Evolutionary conservation across 2,329 filamentous ascomycete species (phyloP).

Genomic region (Aspergillus hortae): DNA sequence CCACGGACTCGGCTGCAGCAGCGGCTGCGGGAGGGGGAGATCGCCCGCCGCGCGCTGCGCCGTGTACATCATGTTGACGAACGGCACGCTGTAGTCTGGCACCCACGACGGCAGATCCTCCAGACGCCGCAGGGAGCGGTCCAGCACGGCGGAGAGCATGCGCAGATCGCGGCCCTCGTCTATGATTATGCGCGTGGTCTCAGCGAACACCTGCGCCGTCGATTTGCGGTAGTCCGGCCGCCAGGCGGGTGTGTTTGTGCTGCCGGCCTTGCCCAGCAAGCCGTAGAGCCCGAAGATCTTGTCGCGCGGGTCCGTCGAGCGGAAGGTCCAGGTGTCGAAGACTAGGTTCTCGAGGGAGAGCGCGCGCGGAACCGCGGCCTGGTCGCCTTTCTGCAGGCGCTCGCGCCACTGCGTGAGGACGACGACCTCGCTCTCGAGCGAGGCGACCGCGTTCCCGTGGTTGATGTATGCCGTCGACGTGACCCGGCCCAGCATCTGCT

Average conservation of each 20-base stretch:
- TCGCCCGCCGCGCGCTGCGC: not conserved
- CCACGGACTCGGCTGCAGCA: not conserved
- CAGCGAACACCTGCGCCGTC: not conserved
- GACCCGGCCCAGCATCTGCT: not conserved
- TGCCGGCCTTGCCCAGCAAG: not conserved
- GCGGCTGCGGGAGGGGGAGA: not conserved
- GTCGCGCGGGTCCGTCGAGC: conserved; percentile 1
- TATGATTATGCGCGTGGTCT: not conserved
- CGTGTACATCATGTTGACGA: conserved; percentile 3
- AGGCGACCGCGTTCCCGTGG: not conserved
- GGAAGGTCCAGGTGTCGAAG: conserved; percentile 7
- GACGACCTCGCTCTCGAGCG: conserved; percentile 2
- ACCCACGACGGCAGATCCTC: conserved; percentile 3
- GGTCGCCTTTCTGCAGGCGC: conserved; percentile 1
- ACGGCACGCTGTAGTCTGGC: conserved; percentile 4
- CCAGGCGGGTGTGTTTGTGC: not conserved
- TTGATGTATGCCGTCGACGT: conserved; percentile 1
- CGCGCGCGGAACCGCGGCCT: not conserved
- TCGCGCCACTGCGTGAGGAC: conserved; percentile 5
- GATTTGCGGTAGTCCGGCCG: conserved; percentile 1
- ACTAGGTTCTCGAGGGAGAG: conserved; percentile 2
- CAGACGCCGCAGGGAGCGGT: not conserved
- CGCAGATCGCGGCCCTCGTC: not conserved
- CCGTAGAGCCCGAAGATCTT: conserved; percentile 5
- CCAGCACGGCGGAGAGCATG: conserved; percentile 2